Percentiles rank a stretch among this genome's conserved stretches.
phyloP scores from a whole-genome alignment of 2,329 filamentous ascomycete species.

The Colletotrichum noveboracense region DNA sequence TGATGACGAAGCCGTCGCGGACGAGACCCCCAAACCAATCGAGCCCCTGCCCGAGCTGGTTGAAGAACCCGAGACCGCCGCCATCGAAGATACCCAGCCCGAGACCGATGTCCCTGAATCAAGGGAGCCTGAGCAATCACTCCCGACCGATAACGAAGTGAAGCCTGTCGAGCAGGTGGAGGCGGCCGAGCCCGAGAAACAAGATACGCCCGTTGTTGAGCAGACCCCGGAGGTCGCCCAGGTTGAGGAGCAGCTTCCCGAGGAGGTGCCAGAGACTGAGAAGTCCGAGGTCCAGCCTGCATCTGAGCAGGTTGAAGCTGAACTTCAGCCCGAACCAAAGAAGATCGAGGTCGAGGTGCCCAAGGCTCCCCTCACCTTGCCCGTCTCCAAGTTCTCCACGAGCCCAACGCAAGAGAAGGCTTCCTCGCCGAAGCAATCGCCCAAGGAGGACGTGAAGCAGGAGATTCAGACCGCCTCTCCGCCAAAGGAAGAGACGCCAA shows the following conservation, averaged over 20 bases:
- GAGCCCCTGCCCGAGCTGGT: not conserved
- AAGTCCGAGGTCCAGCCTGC: not conserved
- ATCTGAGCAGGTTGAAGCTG: not conserved
- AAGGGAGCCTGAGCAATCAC: not conserved
- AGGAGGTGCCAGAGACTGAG: not conserved
- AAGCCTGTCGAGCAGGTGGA: slow-evolving; percentile 25
- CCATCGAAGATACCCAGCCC: not conserved
- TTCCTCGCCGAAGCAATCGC: not conserved
- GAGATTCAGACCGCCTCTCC: not conserved
- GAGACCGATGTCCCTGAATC: not conserved
- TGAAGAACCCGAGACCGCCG: not conserved
- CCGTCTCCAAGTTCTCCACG: slow-evolving; percentile 21
- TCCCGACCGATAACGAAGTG: slow-evolving; percentile 24
- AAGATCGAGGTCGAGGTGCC: not conserved
- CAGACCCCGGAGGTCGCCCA: not conserved
- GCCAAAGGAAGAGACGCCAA: slow-evolving; percentile 24
- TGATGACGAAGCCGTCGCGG: not conserved
- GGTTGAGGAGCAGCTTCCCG: not conserved
- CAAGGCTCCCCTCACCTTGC: slow-evolving; percentile 7
- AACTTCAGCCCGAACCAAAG: not conserved
- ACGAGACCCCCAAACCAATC: slow-evolving; percentile 24
- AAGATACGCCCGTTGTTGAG: slow-evolving; percentile 19
- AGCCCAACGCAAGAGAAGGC: slow-evolving; percentile 9
- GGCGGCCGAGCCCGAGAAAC: slow-evolving; percentile 23
- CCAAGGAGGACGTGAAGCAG: not conserved